phyloP scores from a whole-genome alignment of 441 rosid genomes.

The Cnidoscolus chayamansa region DNA sequence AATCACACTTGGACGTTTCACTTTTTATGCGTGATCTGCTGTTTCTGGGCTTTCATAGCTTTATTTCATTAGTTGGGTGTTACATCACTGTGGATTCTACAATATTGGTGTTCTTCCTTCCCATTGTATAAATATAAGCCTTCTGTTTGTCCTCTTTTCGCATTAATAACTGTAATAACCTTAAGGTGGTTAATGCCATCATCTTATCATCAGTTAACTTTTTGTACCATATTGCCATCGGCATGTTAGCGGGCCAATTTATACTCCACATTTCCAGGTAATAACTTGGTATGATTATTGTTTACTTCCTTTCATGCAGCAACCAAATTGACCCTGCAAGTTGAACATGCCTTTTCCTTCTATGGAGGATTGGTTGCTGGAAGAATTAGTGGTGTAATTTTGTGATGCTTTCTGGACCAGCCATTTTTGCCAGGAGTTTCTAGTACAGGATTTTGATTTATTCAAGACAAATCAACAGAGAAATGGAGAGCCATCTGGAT shows the following conservation, averaged over 20 bases:
- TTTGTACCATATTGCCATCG: background rate
- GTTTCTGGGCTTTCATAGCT: background rate
- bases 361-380: conserved; percentile 13
- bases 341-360: conserved; percentile 4
- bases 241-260: background rate
- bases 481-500: conserved; percentile 1
- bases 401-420: background rate
- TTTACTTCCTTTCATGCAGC: conserved; percentile 27
- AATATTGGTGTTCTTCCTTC: background rate
- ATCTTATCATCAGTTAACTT: background rate
- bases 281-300: background rate
- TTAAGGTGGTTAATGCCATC: background rate
- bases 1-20: too few species aligned
- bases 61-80: background rate
- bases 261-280: background rate
- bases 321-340: conserved; percentile 24
- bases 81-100: background rate
- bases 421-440: conserved; percentile 4
- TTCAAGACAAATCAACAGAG: background rate
- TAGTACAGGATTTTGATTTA: background rate
- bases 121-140: background rate
- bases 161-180: background rate
- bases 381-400: conserved; percentile 2
- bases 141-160: background rate
- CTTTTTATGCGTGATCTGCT: too few species aligned